Conservation (phyloP, 2,329 filamentous ascomycete genomes). For the Exutisphaerella laricina region DNA sequence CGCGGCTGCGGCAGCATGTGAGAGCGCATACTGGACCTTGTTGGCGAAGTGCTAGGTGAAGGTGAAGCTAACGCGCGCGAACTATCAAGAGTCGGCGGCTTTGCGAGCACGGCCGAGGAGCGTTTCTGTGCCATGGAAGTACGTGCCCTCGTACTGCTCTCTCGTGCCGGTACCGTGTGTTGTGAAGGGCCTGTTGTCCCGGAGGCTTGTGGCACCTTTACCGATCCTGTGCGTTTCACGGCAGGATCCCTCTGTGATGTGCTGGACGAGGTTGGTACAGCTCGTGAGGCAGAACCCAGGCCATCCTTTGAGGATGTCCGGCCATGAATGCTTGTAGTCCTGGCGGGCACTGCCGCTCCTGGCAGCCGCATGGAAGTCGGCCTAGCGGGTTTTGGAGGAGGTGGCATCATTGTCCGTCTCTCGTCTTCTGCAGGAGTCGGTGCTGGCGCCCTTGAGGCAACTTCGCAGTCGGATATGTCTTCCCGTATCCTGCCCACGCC, state of each 20-base stretch:
- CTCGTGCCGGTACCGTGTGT: background rate
- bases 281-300: background rate
- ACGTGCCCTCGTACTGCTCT: constrained; percentile 1
- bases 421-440: constrained; percentile 14
- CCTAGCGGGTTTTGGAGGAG: constrained; percentile 17
- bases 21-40: constrained; percentile 21
- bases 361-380: constrained; percentile 18
- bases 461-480: constrained; percentile 19
- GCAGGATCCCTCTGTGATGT: constrained; percentile 19
- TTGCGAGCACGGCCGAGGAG: constrained; percentile 16
- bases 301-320: background rate
- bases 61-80: constrained; percentile 11
- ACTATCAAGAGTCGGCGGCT: constrained; percentile 18
- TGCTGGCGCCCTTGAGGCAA: constrained; percentile 8
- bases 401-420: constrained; percentile 28
- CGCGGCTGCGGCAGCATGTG: constrained; percentile 37
- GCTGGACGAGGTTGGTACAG: constrained; percentile 7
- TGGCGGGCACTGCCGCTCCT: constrained; percentile 11
- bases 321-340: constrained; percentile 10
- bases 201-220: background rate
- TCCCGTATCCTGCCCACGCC: constrained; percentile 19
- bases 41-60: constrained; percentile 14
- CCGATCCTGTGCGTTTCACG: background rate
- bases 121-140: constrained; percentile 19
- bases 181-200: background rate